Percentiles rank a stretch among this genome's conserved stretches.
phyloP scores from a whole-genome alignment of 495 filamentous ascomycete genomes.

The Penicillium canescens region DNA sequence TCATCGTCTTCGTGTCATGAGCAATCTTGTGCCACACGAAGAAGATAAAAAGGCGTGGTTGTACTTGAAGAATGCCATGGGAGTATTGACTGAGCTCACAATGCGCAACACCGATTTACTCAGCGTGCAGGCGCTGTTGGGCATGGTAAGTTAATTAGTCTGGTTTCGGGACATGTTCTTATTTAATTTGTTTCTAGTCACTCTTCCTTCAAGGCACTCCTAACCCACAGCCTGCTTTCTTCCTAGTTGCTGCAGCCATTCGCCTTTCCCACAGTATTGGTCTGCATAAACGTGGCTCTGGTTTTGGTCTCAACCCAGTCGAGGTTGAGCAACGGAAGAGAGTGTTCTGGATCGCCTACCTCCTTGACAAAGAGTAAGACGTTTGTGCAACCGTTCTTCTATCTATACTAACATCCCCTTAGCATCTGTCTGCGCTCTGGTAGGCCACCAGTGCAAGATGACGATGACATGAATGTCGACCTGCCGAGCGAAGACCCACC shows the following conservation, averaged over 20 bases:
- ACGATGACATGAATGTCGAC: slow-evolving; percentile 98
- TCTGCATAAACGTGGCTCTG: slow-evolving; percentile 86
- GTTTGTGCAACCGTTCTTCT: neutral
- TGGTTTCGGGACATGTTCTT: too few relatives aligned
- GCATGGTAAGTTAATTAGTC: slow-evolving; percentile 63
- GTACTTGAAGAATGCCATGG: slow-evolving; percentile 95
- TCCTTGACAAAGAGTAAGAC: slow-evolving; percentile 85
- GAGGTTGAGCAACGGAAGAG: slow-evolving; percentile 95
- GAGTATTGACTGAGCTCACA: slow-evolving; percentile 84
- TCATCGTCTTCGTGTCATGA: slow-evolving; percentile 92
- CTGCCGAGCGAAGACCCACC: slow-evolving; percentile 86
- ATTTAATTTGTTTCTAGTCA: slow-evolving; percentile 48
- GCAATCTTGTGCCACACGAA: slow-evolving; percentile 82
- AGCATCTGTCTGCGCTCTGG: slow-evolving; percentile 88
- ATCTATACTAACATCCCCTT: slow-evolving; percentile 15
- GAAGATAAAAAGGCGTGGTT: slow-evolving; percentile 94
- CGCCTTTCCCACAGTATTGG: slow-evolving; percentile 92
- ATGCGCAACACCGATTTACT: slow-evolving; percentile 95
- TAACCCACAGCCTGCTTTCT: slow-evolving; percentile 93
- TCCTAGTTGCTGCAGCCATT: slow-evolving; percentile 91
- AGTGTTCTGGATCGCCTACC: slow-evolving; percentile 98
- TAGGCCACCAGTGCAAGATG: slow-evolving; percentile 90
- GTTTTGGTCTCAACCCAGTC: slow-evolving; percentile 84
- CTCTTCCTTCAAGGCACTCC: slow-evolving; percentile 96
- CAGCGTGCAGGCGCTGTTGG: slow-evolving; percentile 94